Evolutionary conservation across 2,329 filamentous ascomycete genomes (phyloP).

Genomic region (Aureobasidium sp.): DNA sequence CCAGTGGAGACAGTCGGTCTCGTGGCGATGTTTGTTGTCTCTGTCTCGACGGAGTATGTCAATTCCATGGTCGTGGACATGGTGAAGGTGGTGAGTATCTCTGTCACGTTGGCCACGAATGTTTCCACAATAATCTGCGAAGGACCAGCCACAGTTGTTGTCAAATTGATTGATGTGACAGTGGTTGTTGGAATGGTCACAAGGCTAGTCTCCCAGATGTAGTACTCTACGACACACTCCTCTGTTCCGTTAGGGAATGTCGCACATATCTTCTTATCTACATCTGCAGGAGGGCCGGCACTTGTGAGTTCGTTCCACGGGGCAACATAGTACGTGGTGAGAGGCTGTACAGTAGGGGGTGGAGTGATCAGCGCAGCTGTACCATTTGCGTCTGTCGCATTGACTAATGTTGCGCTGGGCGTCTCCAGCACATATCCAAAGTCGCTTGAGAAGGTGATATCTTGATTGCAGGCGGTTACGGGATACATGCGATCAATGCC

Average conservation of each 20-base stretch:
- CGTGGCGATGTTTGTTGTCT: conserved; percentile 27
- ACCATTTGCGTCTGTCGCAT: background rate
- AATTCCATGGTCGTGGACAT: conserved; percentile 33
- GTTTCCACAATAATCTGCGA: conserved; percentile 34
- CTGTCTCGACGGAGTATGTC: conserved; percentile 30
- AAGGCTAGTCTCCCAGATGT: conserved; percentile 36
- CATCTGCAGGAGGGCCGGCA: conserved; percentile 32
- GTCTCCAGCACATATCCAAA: conserved; percentile 37
- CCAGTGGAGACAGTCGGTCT: conserved; percentile 18
- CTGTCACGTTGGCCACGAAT: conserved; percentile 32
- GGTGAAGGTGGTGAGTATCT: conserved; percentile 32
- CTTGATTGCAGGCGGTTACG: conserved; percentile 36
- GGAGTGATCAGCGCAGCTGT: conserved; percentile 28
- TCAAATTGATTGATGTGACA: conserved; percentile 32
- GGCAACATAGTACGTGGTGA: conserved; percentile 39
- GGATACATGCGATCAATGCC: conserved; percentile 35
- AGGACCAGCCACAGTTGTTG: conserved; percentile 32
- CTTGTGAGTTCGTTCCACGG: conserved; percentile 38
- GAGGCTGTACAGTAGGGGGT: conserved; percentile 31
- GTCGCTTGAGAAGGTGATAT: conserved; percentile 41
- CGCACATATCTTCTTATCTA: conserved; percentile 37
- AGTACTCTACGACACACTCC: conserved; percentile 35
- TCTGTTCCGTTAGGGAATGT: conserved; percentile 29
- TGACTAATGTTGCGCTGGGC: conserved; percentile 26
- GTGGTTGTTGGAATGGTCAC: conserved; percentile 33